Evolutionary conservation across 768 basidiomycete species (phyloP), one percentile per base, ranked within the genome.

Genomic region (Lactifluus rugatus): DNA sequence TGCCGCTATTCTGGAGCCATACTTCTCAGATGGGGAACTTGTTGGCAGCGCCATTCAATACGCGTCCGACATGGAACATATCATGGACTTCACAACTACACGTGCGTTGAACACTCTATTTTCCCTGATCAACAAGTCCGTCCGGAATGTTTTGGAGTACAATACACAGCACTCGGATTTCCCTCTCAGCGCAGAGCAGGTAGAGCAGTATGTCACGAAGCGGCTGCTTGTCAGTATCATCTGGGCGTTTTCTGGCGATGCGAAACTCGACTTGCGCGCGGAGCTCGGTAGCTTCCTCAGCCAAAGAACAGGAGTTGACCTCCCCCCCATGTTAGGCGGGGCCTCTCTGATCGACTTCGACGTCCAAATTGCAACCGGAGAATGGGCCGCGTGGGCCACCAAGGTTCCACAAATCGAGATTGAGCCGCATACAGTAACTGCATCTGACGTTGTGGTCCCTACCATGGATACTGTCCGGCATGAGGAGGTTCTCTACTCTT

Each of bases 381-480:
- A 92, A 61, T 99, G 96, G 96, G 75, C 82, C 21, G 75, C 87
- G 14, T 99, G 96, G 96, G 88, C 93, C 65, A 80, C 85, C 8
- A 81, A 86, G 62, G 96, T 99, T 0, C 96, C 96, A 0, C 82
- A 84, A 37, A 91, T 99, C 62, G 96, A 99, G 68, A 93, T 99
- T 61, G 96, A 99, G 66, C 86, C 96, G 0, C 96, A 98, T 67
- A 83, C 89, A 1, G 92, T 99, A 62, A 95, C 93, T 3, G 90
- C 95, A 7, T 83, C 96, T 9, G 96, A 99, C 68, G 83, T 97
- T 5, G 96, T 99, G 64, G 93, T 99, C 34, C 96, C 96, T 2
- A 99, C 96, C 3, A 85, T 98, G 78, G 96, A 99, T 67, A 99
- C 96, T 3, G 88, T 97, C 25, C 90, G 96, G 45, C 96, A 99